Percentiles rank a stretch among this genome's conserved stretches.
These are phyloP conservation scores for Ceratobasidium sp. DNA, from an alignment of 1,284 basidiomycete species.

Conservation along the genomic window DNA sequence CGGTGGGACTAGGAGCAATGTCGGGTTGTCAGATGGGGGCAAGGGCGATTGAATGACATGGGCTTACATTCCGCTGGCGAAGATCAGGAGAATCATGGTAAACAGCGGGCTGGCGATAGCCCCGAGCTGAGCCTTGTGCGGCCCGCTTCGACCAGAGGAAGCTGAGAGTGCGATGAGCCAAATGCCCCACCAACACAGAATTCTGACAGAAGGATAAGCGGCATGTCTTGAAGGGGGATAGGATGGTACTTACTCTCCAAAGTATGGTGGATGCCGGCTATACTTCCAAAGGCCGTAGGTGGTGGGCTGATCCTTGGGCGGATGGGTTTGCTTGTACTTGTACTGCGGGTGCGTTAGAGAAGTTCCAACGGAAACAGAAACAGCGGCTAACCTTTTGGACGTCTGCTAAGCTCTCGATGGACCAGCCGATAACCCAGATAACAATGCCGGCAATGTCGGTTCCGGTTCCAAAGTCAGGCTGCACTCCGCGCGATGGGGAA, in stretches of 20 bases:
- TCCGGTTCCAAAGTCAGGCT: constrained; percentile 70
- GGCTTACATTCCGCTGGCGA: constrained; percentile 7
- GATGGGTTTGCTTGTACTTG: constrained; percentile 66
- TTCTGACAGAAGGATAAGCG: constrained; percentile 58
- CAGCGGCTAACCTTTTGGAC: constrained; percentile 67
- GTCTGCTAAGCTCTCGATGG: constrained; percentile 73
- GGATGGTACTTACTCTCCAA: constrained; percentile 70
- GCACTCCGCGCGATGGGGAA: constrained; percentile 65
- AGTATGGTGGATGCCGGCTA: constrained; percentile 74
- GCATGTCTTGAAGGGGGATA: neutral
- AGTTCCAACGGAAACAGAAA: neutral
- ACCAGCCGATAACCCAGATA: constrained; percentile 72
- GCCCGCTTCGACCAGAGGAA: constrained; percentile 62
- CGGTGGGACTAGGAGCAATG: constrained; percentile 66
- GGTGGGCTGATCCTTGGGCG: constrained; percentile 67
- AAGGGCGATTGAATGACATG: neutral
- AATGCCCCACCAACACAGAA: constrained; percentile 80
- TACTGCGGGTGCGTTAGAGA: constrained; percentile 58
- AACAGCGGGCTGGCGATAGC: constrained; percentile 73
- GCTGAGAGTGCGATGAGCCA: constrained; percentile 75
- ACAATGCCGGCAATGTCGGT: constrained; percentile 77
- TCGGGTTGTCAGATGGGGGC: constrained; percentile 22
- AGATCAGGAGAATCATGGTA: constrained; percentile 67
- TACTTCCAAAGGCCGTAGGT: constrained; percentile 59
- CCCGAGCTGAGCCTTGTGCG: constrained; percentile 66